Evolutionary conservation across 805 yeast species (phyloP).

Genomic region (Barnettozyma sp.): DNA sequence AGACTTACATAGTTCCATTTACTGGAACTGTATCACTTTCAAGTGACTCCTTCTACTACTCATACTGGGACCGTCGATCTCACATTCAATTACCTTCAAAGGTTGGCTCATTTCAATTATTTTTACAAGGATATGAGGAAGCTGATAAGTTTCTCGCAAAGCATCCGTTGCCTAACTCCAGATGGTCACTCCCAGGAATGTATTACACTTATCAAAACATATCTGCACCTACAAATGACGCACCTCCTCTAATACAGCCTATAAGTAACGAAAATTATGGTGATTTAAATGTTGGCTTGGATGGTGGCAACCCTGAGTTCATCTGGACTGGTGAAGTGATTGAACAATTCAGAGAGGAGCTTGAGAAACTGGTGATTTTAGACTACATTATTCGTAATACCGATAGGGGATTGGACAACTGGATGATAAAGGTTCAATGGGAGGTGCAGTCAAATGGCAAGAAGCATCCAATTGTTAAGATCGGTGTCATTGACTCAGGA

Average conservation of each 20-base stretch:
- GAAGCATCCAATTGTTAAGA: slow-evolving; percentile 35
- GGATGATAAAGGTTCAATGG: slow-evolving; percentile 66
- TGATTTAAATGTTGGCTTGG: slow-evolving; percentile 5
- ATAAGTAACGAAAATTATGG: background rate
- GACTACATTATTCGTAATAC: slow-evolving; percentile 73
- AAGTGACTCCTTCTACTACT: slow-evolving; percentile 35
- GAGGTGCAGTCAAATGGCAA: slow-evolving; percentile 14
- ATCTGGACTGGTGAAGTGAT: slow-evolving; percentile 47
- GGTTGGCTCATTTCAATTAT: slow-evolving; percentile 62
- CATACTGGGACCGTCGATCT: slow-evolving; percentile 36
- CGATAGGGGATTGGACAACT: slow-evolving; percentile 67
- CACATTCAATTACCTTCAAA: slow-evolving; percentile 31
- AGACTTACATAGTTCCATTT: slow-evolving; percentile 55
- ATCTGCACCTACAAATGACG: background rate
- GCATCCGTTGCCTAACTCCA: slow-evolving; percentile 50
- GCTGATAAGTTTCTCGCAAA: slow-evolving; percentile 53
- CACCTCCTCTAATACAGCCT: background rate
- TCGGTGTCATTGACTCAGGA: slow-evolving; percentile 75
- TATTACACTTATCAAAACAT: slow-evolving; percentile 4
- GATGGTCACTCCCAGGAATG: slow-evolving; percentile 20
- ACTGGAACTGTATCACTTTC: slow-evolving; percentile 45
- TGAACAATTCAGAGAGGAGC: slow-evolving; percentile 47
- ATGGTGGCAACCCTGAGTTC: slow-evolving; percentile 27
- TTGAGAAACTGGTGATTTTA: slow-evolving; percentile 62
- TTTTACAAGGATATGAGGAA: slow-evolving; percentile 48